Percentiles rank a stretch among this genome's conserved stretches.
phyloP scores from a whole-genome alignment of 352 stramenopile genomes.

The Phytophthora ramorum region DNA sequence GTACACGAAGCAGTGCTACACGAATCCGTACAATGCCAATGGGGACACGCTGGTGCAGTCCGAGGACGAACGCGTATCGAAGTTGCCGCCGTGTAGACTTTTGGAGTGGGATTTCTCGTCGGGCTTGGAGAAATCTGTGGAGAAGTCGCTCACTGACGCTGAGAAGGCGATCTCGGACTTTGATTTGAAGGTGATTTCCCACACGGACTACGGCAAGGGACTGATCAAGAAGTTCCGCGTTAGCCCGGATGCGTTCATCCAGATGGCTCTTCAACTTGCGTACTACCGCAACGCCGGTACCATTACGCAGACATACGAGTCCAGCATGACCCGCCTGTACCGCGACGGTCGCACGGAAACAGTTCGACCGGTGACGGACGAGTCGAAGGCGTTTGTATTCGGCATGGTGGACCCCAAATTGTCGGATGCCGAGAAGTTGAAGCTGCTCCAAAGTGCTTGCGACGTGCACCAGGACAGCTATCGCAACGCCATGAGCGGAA shows the following conservation, averaged over 20 bases:
- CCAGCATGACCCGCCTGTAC: conserved; percentile 96
- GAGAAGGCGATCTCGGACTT: conserved; percentile 85
- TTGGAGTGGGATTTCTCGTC: conserved; percentile 72
- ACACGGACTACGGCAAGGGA: conserved; percentile 90
- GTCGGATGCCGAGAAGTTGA: conserved; percentile 79
- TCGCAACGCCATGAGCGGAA: conserved; percentile 87
- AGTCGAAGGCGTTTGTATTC: conserved; percentile 92
- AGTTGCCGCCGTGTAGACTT: conserved; percentile 57
- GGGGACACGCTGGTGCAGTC: conserved; percentile 49
- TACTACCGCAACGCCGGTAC: conserved; percentile 93
- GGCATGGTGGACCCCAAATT: conserved; percentile 79
- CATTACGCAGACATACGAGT: conserved; percentile 97
- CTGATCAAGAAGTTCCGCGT: conserved; percentile 93
- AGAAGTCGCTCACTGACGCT: conserved; percentile 62
- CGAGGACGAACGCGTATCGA: conserved; percentile 55
- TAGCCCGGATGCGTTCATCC: conserved; percentile 96
- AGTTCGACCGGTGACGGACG: conserved; percentile 90
- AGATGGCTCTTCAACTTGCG: conserved; percentile 97
- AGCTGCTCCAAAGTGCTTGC: conserved; percentile 89
- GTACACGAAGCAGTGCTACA: conserved; percentile 65
- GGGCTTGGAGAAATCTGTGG: conserved; percentile 56
- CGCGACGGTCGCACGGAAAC: conserved; percentile 96
- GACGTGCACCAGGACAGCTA: conserved; percentile 93
- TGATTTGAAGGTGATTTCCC: conserved; percentile 89
- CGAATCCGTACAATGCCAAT: conserved; percentile 62